phyloP scores from a whole-genome alignment of 305 asterid species.

The Plantago coronopus region DNA sequence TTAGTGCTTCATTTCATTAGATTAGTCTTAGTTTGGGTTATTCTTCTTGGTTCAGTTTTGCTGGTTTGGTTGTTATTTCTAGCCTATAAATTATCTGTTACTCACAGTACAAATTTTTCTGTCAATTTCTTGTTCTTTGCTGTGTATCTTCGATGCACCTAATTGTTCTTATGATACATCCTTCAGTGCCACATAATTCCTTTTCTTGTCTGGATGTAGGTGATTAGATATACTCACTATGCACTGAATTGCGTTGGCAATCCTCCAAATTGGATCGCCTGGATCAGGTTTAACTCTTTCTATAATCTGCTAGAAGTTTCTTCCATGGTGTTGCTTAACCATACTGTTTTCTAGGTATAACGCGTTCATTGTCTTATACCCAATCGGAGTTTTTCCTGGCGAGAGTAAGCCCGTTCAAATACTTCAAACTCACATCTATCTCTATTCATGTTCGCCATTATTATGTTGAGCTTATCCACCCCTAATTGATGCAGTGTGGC shows the following conservation, averaged over 20 bases:
- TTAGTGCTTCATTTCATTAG: too few relatives aligned
- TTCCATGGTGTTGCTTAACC: conserved; percentile 2
- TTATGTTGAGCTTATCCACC: not conserved
- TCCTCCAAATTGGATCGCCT: conserved; percentile 65
- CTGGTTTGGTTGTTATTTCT: too few relatives aligned
- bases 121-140: too few relatives aligned
- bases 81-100: too few relatives aligned
- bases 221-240: conserved; percentile 75
- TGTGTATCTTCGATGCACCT: too few relatives aligned
- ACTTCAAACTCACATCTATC: conserved; percentile 13
- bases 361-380: conserved; percentile 76
- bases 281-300: conserved; percentile 51
- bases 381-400: conserved; percentile 77
- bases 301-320: conserved; percentile 1
- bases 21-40: too few relatives aligned
- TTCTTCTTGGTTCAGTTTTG: too few relatives aligned
- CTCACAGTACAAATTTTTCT: too few relatives aligned
- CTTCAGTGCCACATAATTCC: not conserved
- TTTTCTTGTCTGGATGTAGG: conserved; percentile 34
- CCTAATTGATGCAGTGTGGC: conserved; percentile 61
- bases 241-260: conserved; percentile 52
- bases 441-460: too few relatives aligned
- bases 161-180: not conserved
- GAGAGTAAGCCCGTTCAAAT: conserved; percentile 64
- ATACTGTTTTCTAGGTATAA: conserved; percentile 57